These are phyloP conservation scores for Fusarium foetens DNA, from an alignment of 2,329 filamentous ascomycete species.

Conservation along the genomic window DNA sequence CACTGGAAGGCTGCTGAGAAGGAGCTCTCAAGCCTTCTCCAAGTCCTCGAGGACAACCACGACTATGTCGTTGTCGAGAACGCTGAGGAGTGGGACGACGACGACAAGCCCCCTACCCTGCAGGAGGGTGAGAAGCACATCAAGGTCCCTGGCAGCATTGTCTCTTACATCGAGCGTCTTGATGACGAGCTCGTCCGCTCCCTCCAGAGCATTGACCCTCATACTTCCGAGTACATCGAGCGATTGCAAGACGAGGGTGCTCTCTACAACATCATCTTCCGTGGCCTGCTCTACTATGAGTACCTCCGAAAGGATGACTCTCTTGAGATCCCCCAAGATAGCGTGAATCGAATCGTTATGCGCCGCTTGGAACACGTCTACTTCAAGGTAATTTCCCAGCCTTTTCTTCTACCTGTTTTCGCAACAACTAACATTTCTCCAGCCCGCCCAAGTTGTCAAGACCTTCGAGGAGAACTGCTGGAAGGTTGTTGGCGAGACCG, in stretches of 20 bases:
- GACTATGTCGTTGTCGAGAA: conserved; percentile 89
- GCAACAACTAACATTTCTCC: conserved; percentile 19
- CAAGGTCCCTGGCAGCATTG: conserved; percentile 91
- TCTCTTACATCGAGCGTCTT: conserved; percentile 92
- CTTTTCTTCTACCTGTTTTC: conserved; percentile 65
- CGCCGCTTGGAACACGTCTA: conserved; percentile 96
- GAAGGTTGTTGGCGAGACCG: conserved; percentile 76
- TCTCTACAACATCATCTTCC: conserved; percentile 92
- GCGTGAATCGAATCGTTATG: conserved; percentile 91
- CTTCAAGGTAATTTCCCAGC: conserved; percentile 88
- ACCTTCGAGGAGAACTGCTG: conserved; percentile 95
- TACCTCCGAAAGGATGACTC: conserved; percentile 74
- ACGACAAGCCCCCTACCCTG: conserved; percentile 87
- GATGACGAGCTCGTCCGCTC: conserved; percentile 98
- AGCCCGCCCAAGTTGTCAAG: conserved; percentile 89
- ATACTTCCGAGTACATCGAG: conserved; percentile 99
- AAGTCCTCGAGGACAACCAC: conserved; percentile 80
- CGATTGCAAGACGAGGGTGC: conserved; percentile 89
- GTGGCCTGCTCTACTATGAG: conserved; percentile 89
- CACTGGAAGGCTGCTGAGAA: conserved; percentile 96
- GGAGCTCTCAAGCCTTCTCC: conserved; percentile 82
- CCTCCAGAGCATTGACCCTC: conserved; percentile 96
- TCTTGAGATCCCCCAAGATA: conserved; percentile 83
- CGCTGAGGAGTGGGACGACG: conserved; percentile 98
- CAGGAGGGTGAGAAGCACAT: conserved; percentile 81